Evolutionary conservation across 169 alveolate genomes (phyloP).

Genomic region (Amoebophrya sp.): DNA sequence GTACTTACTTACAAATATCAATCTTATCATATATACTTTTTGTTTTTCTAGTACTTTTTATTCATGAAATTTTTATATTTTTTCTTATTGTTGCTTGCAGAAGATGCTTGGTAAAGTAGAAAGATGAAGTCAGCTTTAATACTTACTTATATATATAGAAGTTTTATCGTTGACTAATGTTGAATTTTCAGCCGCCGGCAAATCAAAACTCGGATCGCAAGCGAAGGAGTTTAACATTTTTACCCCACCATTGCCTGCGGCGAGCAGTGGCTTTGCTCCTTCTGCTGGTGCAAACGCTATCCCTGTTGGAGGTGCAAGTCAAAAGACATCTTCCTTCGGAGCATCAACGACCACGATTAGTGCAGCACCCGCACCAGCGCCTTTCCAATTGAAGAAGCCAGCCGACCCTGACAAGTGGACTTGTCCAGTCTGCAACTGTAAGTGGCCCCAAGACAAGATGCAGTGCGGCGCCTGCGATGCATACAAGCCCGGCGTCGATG

Average conservation of each 20-base stretch:
- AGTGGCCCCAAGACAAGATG: not conserved
- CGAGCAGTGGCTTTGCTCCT: not conserved
- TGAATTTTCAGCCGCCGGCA: no score
- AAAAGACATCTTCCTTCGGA: no score
- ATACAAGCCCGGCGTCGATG: constrained; percentile 18
- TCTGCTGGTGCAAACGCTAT: not conserved
- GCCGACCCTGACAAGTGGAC: not conserved
- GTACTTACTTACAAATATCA: no score
- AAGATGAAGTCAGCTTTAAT: not conserved
- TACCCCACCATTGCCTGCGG: not conserved
- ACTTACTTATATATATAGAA: not conserved
- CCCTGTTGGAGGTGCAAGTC: not conserved
- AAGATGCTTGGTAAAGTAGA: not conserved
- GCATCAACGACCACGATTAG: no score
- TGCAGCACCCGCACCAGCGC: no score
- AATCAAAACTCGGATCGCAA: no score
- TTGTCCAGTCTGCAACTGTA: not conserved
- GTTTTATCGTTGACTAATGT: no score
- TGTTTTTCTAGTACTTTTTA: no score
- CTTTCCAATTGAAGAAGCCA: not conserved
- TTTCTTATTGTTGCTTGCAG: not conserved
- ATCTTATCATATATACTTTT: no score
- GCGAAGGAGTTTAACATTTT: not conserved
- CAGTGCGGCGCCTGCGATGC: not conserved
- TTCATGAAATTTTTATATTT: no score